Conservation (phyloP, 2,329 filamentous ascomycete species). For the Colletotrichum sp. region DNA sequence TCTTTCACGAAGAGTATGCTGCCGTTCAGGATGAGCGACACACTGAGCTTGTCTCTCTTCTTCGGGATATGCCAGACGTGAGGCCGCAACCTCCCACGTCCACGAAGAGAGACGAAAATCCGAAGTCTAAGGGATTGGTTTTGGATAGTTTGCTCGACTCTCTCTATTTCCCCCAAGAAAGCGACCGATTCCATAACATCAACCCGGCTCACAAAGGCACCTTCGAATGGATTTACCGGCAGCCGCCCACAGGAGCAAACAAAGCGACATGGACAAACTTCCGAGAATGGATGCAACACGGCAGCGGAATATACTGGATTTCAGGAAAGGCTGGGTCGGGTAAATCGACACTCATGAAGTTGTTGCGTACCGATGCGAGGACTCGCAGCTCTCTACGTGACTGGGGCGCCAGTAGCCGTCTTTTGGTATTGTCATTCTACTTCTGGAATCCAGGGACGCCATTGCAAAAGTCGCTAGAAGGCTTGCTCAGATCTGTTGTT, state of each 20-base stretch:
- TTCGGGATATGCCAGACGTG: background rate
- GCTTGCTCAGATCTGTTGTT: rapidly evolving
- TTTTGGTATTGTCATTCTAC: background rate
- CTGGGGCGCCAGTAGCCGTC: too few species aligned
- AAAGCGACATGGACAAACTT: background rate
- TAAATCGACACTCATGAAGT: background rate
- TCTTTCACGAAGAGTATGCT: background rate
- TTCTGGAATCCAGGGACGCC: background rate
- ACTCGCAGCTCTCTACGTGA: too few species aligned
- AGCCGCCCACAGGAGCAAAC: rapidly evolving
- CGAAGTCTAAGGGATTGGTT: too few species aligned
- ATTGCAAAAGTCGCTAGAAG: rapidly evolving
- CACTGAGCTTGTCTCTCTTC: background rate
- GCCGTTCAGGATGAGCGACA: background rate
- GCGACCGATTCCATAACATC: background rate
- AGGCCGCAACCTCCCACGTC: background rate
- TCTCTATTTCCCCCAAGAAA: background rate
- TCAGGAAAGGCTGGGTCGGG: background rate
- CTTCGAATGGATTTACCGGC: background rate
- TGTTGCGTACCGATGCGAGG: too few species aligned
- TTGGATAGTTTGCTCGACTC: too few species aligned
- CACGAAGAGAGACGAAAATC: too few species aligned
- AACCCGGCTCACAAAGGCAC: background rate
- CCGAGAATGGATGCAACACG: rapidly evolving
- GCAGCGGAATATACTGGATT: background rate